Evolutionary conservation across 140 eudicot species (phyloP).

Genomic region (Flaveria floridana): DNA sequence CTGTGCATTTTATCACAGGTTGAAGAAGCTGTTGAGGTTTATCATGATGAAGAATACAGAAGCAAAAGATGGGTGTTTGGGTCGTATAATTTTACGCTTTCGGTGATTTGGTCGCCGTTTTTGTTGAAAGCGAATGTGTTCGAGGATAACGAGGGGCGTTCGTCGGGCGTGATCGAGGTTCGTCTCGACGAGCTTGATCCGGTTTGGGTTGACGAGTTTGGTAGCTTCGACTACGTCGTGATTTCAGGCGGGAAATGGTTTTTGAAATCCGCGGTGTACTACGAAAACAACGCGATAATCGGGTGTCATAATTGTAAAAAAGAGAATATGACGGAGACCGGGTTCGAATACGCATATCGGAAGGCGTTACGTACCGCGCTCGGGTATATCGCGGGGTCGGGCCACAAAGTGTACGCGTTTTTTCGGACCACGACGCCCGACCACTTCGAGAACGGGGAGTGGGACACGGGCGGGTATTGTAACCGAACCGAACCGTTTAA

Average conservation of each 20-base stretch:
- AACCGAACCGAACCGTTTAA: conserved; percentile 57
- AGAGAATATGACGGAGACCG: conserved; percentile 50
- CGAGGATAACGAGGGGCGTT: conserved; percentile 73
- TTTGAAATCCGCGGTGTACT: conserved; percentile 65
- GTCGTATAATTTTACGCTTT: conserved; percentile 56
- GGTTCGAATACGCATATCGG: conserved; percentile 49
- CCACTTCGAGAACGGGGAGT: conserved; percentile 89
- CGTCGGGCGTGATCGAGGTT: conserved; percentile 52
- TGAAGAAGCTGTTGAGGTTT: conserved; percentile 60
- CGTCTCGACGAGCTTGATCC: conserved; percentile 60
- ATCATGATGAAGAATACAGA: conserved; percentile 66
- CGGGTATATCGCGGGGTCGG: conserved; percentile 38
- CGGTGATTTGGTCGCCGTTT: conserved; percentile 86
- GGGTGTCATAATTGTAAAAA: conserved; percentile 70
- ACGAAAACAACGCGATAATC: conserved; percentile 56
- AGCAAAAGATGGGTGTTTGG: conserved; percentile 71
- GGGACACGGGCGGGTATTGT: conserved; percentile 80
- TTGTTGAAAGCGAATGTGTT: conserved; percentile 53
- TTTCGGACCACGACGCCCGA: conserved; percentile 73
- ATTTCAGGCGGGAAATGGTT: conserved; percentile 86
- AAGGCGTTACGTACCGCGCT: conserved; percentile 48
- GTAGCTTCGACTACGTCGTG: conserved; percentile 53
- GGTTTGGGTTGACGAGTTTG: conserved; percentile 49
- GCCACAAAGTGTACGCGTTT: conserved; percentile 42
- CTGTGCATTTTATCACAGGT: conserved; percentile 82